Conservation (phyloP, 805 yeast genomes). For the Wickerhamomyces bisporus region DNA sequence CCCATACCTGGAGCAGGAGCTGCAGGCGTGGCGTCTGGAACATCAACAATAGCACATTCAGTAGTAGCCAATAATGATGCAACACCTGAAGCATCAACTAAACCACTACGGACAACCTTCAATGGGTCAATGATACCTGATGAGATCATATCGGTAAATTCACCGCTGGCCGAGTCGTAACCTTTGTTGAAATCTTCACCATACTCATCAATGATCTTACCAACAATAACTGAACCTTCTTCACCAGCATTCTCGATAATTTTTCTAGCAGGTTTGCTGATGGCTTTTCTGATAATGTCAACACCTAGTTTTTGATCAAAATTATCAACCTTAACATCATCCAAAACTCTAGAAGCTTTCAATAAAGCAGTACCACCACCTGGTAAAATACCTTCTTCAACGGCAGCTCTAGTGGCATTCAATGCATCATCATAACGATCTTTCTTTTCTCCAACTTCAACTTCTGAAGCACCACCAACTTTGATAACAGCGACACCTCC, state of each 20-base stretch:
- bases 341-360: constrained; percentile 68
- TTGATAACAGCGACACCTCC: constrained; percentile 99
- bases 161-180: constrained; percentile 90
- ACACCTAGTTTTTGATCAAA: constrained; percentile 98
- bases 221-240: constrained; percentile 96
- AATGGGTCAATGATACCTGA: constrained; percentile 98
- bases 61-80: constrained; percentile 97
- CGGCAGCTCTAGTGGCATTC: constrained; percentile 99
- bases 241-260: constrained; percentile 98
- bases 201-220: constrained; percentile 53
- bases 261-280: constrained; percentile 93
- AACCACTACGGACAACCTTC: constrained; percentile 96
- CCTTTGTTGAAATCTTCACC: constrained; percentile 85
- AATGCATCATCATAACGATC: constrained; percentile 98
- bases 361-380: constrained; percentile 99
- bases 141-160: constrained; percentile 91
- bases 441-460: constrained; percentile 99
- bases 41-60: constrained; percentile 97
- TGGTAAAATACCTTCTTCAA: constrained; percentile 97
- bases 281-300: constrained; percentile 90
- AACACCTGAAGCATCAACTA: constrained; percentile 96
- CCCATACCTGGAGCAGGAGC: constrained; percentile 45
- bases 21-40: constrained; percentile 66
- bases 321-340: constrained; percentile 61
- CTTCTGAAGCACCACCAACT: constrained; percentile 97